A percentile compares a stretch with the other conserved stretches of the same genome.
Conservation (phyloP, 164 flowering plant genomes). For the Berberis thunbergii region DNA sequence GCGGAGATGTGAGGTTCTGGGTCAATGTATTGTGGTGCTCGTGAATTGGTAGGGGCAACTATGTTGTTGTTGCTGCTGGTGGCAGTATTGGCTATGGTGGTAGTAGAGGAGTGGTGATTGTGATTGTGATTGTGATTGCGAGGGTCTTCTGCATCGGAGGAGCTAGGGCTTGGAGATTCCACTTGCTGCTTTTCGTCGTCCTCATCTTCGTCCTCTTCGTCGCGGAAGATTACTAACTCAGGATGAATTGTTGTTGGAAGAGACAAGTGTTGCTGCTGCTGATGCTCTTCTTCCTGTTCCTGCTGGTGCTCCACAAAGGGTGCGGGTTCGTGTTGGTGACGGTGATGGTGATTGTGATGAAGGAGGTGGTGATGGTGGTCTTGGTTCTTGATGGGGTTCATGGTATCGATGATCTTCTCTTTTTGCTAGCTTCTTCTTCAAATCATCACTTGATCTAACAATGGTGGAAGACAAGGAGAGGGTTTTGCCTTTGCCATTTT, state of each 20-base stretch:
- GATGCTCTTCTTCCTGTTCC: background rate
- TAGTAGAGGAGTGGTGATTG: conserved; percentile 1
- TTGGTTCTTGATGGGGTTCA: conserved; percentile 39
- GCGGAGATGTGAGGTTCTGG: conserved; percentile 85
- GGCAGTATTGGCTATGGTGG: conserved; percentile 3
- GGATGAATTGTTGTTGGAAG: conserved; percentile 17
- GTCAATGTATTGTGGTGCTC: conserved; percentile 27
- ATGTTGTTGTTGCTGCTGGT: background rate
- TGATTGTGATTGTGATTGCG: background rate
- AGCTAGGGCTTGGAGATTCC: conserved; percentile 23
- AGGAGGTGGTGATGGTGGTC: conserved; percentile 16
- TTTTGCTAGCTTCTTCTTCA: background rate
- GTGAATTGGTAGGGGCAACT: background rate
- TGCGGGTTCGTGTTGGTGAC: background rate
- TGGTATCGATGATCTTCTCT: conserved; percentile 1
- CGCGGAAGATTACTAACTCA: conserved; percentile 45
- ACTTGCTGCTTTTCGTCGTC: conserved; percentile 16
- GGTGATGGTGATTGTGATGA: conserved; percentile 19
- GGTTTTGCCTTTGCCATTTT: background rate
- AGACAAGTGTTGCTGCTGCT: conserved; percentile 17
- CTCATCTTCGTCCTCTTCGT: conserved; percentile 21
- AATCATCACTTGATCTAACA: background rate
- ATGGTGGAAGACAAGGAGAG: background rate
- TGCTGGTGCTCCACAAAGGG: conserved; percentile 2
- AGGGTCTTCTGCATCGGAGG: conserved; percentile 26